Evolutionary conservation across 2,329 filamentous ascomycete species (phyloP), one percentile per base, ranked within the genome.

Genomic region (Cytospora mali): DNA sequence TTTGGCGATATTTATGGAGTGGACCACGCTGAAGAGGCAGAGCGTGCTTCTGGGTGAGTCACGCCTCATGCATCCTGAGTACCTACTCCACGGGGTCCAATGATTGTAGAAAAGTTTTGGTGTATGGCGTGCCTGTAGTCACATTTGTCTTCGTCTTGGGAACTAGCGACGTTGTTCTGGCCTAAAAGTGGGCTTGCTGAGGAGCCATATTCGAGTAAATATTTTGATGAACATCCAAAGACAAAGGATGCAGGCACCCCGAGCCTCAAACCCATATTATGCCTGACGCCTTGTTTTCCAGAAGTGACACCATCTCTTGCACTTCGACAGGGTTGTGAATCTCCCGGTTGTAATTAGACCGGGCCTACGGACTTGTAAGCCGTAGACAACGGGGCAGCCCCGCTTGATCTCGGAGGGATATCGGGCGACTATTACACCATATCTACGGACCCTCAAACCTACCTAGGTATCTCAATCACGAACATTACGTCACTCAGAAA

Each of bases 1-100:
- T 76, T 77, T 62, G 73, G 72, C 11, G 66, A 64, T n/a, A 48
- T 72, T 1, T 56, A 64, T 18, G 55, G 31, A 6, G 53, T 33
- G 18, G 11, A 18, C 2, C 21, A 42, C n/a, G 27, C 46, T 16
- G 51, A 27, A 13, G 42, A 50, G 27, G 5, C 31, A 16, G 9
- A 11, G 5, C 42, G 10, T 11, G 5, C 39, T 9, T 18, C n/a
- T 23, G 42, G 9, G 13, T 23, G n/a, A 46, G 42, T 6, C 18
- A 46, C 21, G 9, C 6, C n/a, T 13, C 9, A 10, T 18, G 42
- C 42, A 23, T 54, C 28, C 31, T n/a, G 51, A 21, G 48, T 2
- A 21, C 1, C 10, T 6, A 18, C n/a, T n/a, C 6, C 39, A 21
- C 6, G 39, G 14, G 39, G 9, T 21, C 9, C 6, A 42, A 9